phyloP scores from a whole-genome alignment of 345 rosid genomes.

The Anacardium occidentale region DNA sequence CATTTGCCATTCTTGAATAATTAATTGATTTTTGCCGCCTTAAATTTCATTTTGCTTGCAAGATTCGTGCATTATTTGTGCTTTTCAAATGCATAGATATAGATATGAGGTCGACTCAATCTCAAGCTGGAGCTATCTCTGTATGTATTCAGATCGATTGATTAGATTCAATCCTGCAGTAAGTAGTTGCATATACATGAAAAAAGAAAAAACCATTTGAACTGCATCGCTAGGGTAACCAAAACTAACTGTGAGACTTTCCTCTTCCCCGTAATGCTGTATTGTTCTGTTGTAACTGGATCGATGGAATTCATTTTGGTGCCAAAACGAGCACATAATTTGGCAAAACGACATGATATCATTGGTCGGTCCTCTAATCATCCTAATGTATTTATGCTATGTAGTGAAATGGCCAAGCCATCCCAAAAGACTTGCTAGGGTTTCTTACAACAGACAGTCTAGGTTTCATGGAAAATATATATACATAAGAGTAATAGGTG shows the following conservation, averaged over 20 bases:
- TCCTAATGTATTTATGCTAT: neutral
- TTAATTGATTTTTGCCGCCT: neutral
- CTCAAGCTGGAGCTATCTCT: too few species aligned
- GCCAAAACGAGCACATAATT: neutral
- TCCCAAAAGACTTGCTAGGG: slow-evolving; percentile 15
- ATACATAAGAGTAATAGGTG: neutral
- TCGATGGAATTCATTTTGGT: too few species aligned
- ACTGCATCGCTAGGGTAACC: neutral
- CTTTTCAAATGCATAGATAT: neutral
- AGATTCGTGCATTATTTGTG: neutral
- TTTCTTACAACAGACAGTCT: slow-evolving; percentile 21
- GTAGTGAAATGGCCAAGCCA: neutral
- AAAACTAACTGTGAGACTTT: neutral
- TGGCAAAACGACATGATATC: neutral
- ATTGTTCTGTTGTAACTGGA: too few species aligned
- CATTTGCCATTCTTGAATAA: neutral
- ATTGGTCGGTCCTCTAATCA: slow-evolving; percentile 13
- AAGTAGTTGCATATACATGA: neutral
- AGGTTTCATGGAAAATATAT: neutral
- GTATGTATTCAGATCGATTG: too few species aligned
- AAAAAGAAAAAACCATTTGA: slow-evolving; percentile 1
- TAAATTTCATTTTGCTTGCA: neutral
- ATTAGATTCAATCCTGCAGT: too few species aligned
- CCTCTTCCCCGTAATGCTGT: neutral
- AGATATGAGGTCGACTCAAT: too few species aligned